Evolutionary conservation across 1,284 basidiomycete genomes (phyloP).

Genomic region (Austropuccinia psidii): DNA sequence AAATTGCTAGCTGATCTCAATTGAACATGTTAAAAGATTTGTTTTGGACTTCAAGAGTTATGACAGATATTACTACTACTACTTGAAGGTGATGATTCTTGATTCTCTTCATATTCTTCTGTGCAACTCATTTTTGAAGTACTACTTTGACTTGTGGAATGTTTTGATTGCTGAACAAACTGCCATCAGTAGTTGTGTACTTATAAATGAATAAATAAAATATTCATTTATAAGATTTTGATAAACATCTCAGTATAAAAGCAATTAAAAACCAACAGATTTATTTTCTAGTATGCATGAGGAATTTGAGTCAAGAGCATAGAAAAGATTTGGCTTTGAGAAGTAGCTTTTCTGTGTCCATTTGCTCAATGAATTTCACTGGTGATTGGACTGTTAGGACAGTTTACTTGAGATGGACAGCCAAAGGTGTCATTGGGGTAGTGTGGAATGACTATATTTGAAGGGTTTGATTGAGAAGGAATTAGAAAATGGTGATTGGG

Average conservation of each 20-base stretch:
- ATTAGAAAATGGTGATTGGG: neutral
- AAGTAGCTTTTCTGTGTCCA: neutral
- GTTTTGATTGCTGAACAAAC: neutral
- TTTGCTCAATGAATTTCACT: slow-evolving; percentile 12
- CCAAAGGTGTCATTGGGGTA: slow-evolving; percentile 12
- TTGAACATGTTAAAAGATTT: neutral
- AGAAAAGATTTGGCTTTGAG: neutral
- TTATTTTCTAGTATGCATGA: neutral
- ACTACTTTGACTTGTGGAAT: slow-evolving; percentile 28
- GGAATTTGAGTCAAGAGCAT: neutral
- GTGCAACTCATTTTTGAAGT: slow-evolving; percentile 26
- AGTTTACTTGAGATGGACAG: neutral
- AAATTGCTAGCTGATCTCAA: neutral
- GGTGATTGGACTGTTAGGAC: neutral
- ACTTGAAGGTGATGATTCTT: neutral
- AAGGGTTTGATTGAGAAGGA: neutral
- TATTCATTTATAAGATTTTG: neutral
- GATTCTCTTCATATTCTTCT: slow-evolving; percentile 9
- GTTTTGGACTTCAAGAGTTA: neutral
- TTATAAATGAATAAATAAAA: neutral
- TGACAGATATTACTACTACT: neutral
- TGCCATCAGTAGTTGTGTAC: neutral
- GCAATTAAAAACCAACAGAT: slow-evolving; percentile 1
- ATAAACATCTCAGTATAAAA: neutral
- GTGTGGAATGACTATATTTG: neutral